Evolutionary conservation across 768 basidiomycete genomes (phyloP).

Genomic region (Dendrothele bispora): DNA sequence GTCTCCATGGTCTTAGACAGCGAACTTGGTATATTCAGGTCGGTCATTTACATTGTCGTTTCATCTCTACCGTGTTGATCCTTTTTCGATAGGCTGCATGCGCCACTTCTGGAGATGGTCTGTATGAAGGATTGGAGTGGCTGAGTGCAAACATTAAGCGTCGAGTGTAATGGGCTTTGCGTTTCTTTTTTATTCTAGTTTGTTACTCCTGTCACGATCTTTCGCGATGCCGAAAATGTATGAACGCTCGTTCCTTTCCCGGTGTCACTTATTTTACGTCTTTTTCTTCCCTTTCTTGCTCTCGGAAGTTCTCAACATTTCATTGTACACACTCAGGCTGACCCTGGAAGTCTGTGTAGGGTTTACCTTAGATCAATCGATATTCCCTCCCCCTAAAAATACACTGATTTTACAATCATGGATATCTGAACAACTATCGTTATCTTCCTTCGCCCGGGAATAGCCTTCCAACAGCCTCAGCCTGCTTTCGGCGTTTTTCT

Average conservation of each 20-base stretch:
- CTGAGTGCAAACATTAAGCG: conserved; percentile 89
- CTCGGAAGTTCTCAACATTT: conserved; percentile 8
- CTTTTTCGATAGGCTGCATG: conserved; percentile 77
- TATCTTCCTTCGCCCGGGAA: conserved; percentile 68
- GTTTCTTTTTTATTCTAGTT: conserved; percentile 38
- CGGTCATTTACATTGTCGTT: conserved; percentile 24
- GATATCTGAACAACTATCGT: conserved; percentile 14
- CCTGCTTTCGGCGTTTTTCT: conserved; percentile 74
- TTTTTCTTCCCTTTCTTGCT: conserved; percentile 20
- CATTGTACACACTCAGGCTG: conserved; percentile 4
- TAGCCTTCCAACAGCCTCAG: conserved; percentile 72
- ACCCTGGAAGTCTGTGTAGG: conserved; percentile 1
- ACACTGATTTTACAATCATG: not conserved
- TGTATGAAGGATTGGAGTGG: conserved; percentile 99
- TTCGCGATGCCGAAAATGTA: conserved; percentile 59
- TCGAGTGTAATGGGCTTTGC: conserved; percentile 56
- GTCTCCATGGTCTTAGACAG: conserved; percentile 95
- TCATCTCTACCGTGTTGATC: conserved; percentile 1
- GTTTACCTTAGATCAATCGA: conserved; percentile 7
- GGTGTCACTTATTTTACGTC: conserved; percentile 33
- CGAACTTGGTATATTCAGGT: conserved; percentile 98
- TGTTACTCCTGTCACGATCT: conserved; percentile 57
- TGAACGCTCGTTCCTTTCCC: conserved; percentile 41
- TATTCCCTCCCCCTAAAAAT: not conserved
- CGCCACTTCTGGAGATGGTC: conserved; percentile 96